Conservation (phyloP, 352 stramenopile species). For the Phytophthora pinifolia region DNA sequence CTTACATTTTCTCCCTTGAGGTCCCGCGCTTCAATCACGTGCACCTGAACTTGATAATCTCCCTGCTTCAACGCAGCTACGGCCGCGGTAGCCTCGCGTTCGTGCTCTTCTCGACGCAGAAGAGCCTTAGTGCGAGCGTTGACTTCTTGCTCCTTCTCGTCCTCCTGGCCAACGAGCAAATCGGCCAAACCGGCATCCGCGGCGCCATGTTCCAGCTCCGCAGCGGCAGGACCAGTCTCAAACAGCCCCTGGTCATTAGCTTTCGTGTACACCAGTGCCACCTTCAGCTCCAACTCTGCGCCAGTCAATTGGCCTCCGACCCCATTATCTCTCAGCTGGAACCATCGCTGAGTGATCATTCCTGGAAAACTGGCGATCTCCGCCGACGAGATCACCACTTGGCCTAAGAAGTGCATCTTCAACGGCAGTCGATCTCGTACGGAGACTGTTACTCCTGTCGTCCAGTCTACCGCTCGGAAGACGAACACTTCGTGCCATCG, state of each 20-base stretch:
- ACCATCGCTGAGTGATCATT: constrained; percentile 65
- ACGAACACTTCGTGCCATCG: constrained; percentile 79
- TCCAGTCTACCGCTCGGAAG: constrained; percentile 72
- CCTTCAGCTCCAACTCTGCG: constrained; percentile 66
- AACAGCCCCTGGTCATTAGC: constrained; percentile 49
- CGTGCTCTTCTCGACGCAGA: constrained; percentile 48
- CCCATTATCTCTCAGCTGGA: constrained; percentile 51
- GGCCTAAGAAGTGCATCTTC: constrained; percentile 72
- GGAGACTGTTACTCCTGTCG: constrained; percentile 58
- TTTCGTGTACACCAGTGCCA: constrained; percentile 65
- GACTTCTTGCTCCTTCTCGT: constrained; percentile 74
- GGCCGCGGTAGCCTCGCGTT: constrained; percentile 46
- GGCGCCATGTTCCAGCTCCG: constrained; percentile 17
- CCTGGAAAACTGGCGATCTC: constrained; percentile 56
- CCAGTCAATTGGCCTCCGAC: constrained; percentile 35
- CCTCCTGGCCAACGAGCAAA: constrained; percentile 62
- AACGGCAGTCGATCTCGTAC: constrained; percentile 73
- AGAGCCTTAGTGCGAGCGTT: constrained; percentile 28
- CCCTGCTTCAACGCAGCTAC: constrained; percentile 63
- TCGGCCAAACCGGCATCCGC: constrained; percentile 17
- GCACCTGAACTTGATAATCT: constrained; percentile 85
- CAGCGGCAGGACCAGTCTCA: constrained; percentile 15
- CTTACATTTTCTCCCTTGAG: constrained; percentile 88
- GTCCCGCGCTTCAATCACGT: constrained; percentile 86
- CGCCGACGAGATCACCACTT: constrained; percentile 54